Evolutionary conservation across 805 yeast genomes (phyloP).

Genomic region (Wickerhamiella domercqiae): DNA sequence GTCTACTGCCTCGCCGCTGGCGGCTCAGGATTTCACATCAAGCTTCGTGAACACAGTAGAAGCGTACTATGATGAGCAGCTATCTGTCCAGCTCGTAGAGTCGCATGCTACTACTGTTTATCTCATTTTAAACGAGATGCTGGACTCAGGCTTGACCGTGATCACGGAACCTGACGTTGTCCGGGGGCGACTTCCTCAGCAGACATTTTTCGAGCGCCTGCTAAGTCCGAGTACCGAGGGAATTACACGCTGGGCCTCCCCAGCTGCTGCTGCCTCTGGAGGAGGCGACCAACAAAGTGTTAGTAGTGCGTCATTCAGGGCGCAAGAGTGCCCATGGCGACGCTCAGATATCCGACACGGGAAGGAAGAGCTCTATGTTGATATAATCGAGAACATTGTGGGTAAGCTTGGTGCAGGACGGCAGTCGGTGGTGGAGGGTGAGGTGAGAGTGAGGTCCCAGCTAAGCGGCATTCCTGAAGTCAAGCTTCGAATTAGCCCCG

Average conservation of each 20-base stretch:
- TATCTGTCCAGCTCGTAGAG: slow-evolving; percentile 44
- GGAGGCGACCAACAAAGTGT: slow-evolving; percentile 1
- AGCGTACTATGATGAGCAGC: slow-evolving; percentile 43
- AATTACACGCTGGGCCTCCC: not conserved
- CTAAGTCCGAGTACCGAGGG: slow-evolving; percentile 21
- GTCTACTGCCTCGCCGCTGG: slow-evolving; percentile 30
- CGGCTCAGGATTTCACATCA: slow-evolving; percentile 39
- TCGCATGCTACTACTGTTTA: slow-evolving; percentile 58
- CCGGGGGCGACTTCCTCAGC: slow-evolving; percentile 53
- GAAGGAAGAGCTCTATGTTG: slow-evolving; percentile 76
- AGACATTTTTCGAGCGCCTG: slow-evolving; percentile 38
- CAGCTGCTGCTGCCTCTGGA: not conserved
- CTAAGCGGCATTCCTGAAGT: slow-evolving; percentile 69
- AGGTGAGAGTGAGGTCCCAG: slow-evolving; percentile 46
- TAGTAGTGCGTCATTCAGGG: slow-evolving; percentile 3
- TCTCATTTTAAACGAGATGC: slow-evolving; percentile 56
- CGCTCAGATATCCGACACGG: slow-evolving; percentile 51
- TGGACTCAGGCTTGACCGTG: slow-evolving; percentile 64
- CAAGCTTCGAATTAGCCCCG: slow-evolving; percentile 33
- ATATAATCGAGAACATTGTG: slow-evolving; percentile 48
- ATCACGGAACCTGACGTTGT: slow-evolving; percentile 57
- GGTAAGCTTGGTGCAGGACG: not conserved
- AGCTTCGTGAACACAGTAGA: slow-evolving; percentile 36
- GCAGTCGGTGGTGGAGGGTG: slow-evolving; percentile 18
- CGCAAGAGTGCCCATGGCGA: slow-evolving; percentile 53